These are phyloP conservation scores for Podila verticillata DNA, from an alignment of 192 early-diverging fungal genomes.

Conservation along the genomic window DNA sequence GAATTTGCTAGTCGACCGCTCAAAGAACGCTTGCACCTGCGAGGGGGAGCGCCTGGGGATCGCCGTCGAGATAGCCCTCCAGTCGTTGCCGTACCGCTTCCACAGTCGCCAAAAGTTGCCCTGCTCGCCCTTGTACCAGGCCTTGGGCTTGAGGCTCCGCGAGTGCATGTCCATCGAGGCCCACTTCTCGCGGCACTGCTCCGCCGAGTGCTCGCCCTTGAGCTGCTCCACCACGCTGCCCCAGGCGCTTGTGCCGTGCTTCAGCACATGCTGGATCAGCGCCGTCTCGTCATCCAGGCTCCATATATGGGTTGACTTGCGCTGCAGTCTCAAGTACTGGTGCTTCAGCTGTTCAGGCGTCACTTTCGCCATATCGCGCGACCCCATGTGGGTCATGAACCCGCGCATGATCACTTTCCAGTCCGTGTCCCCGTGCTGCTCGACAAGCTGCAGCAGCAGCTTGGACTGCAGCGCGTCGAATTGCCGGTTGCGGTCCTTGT, in stretches of 20 bases:
- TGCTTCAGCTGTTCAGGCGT: constrained; percentile 34
- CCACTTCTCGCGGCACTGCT: constrained; percentile 37
- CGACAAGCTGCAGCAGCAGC: constrained; percentile 24
- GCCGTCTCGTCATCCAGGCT: constrained; percentile 27
- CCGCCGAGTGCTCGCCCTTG: constrained; percentile 15
- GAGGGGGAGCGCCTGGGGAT: constrained; percentile 9
- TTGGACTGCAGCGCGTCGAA: constrained; percentile 42
- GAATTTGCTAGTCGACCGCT: constrained; percentile 2
- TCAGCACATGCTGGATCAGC: constrained; percentile 43
- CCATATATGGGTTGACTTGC: constrained; percentile 12
- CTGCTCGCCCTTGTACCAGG: constrained; percentile 35
- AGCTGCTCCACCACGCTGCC: constrained; percentile 16
- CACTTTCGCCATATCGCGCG: constrained; percentile 41
- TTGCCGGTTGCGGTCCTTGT: constrained; percentile 13
- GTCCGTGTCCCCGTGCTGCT: constrained; percentile 33
- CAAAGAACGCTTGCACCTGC: constrained; percentile 15
- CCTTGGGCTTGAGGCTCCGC: constrained; percentile 10
- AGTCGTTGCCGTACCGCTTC: constrained; percentile 17
- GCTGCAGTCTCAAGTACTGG: constrained; percentile 22
- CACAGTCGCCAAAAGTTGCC: constrained; percentile 41
- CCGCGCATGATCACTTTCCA: constrained; percentile 34
- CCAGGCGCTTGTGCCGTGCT: constrained; percentile 32
- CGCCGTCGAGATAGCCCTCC: constrained; percentile 6
- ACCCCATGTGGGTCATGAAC: constrained; percentile 45
- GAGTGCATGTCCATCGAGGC: constrained; percentile 22